phyloP scores from a whole-genome alignment of 2,329 filamentous ascomycete genomes.

The Hymenoscyphus linearis region DNA sequence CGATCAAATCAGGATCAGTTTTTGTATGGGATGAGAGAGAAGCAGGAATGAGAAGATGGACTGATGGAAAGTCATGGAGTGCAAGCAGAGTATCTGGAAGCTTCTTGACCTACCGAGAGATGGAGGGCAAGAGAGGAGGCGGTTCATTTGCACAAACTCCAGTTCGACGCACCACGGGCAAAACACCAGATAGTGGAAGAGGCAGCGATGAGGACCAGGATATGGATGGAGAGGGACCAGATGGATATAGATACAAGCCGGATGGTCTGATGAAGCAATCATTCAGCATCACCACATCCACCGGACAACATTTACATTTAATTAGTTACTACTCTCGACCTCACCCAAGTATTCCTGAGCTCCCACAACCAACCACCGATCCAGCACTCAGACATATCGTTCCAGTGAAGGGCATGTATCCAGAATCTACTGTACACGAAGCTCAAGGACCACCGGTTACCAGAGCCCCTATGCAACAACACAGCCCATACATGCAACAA shows the following conservation, averaged over 20 bases:
- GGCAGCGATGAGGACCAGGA: conserved; percentile 79
- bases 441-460: conserved; percentile 77
- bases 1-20: conserved; percentile 92
- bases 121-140: conserved; percentile 95
- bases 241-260: conserved; percentile 90
- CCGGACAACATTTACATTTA: conserved; percentile 85
- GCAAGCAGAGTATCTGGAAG: conserved; percentile 95
- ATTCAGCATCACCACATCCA: conserved; percentile 94
- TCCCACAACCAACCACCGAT: conserved; percentile 79
- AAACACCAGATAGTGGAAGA: conserved; percentile 77
- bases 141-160: conserved; percentile 57
- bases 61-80: conserved; percentile 98
- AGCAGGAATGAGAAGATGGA: conserved; percentile 97
- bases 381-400: conserved; percentile 73
- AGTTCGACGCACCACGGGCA: conserved; percentile 55
- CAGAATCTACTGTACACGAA: conserved; percentile 89
- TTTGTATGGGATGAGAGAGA: conserved; percentile 99
- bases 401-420: conserved; percentile 92
- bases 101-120: conserved; percentile 95
- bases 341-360: conserved; percentile 63
- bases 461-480: conserved; percentile 58
- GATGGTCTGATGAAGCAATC: conserved; percentile 99
- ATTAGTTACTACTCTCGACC: conserved; percentile 95
- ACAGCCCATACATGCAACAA: conserved; percentile 39
- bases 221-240: conserved; percentile 64